Conservation (phyloP, 768 basidiomycete species). For the Amanita pallidorosea region DNA sequence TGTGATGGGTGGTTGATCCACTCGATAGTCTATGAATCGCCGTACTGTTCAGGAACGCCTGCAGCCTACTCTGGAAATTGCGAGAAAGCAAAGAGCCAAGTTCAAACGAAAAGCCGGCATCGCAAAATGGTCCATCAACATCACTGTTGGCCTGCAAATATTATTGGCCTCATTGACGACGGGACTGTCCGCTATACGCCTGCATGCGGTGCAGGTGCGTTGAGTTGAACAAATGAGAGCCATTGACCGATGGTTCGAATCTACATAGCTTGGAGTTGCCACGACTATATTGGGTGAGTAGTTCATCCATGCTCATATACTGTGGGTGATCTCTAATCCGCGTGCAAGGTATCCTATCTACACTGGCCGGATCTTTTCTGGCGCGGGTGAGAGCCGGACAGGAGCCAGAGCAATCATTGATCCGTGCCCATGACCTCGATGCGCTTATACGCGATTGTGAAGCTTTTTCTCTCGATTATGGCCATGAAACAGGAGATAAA, state of each 20-base stretch:
- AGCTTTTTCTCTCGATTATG: constrained; percentile 50
- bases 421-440: constrained; percentile 49
- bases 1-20: too few species aligned
- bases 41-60: constrained; percentile 43
- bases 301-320: too few species aligned
- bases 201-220: constrained; percentile 27
- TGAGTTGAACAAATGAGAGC: not conserved
- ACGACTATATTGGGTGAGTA: constrained; percentile 30
- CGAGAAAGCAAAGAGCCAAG: constrained; percentile 33
- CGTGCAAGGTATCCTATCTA: constrained; percentile 63
- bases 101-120: constrained; percentile 34
- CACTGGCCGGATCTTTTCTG: constrained; percentile 60
- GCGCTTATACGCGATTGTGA: constrained; percentile 54
- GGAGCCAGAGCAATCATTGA: constrained; percentile 54
- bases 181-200: constrained; percentile 40
- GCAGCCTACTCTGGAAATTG: constrained; percentile 38
- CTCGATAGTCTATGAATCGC: constrained; percentile 10
- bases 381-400: constrained; percentile 59
- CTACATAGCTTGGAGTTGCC: constrained; percentile 24
- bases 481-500: constrained; percentile 25
- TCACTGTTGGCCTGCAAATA: constrained; percentile 55
- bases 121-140: constrained; percentile 26
- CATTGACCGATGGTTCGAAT: not conserved
- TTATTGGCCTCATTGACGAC: constrained; percentile 59
- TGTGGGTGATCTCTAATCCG: too few species aligned